These are phyloP conservation scores for Rhynchospora tenuis DNA, from an alignment of 176 grass and related monocot genomes.

Conservation along the genomic window DNA sequence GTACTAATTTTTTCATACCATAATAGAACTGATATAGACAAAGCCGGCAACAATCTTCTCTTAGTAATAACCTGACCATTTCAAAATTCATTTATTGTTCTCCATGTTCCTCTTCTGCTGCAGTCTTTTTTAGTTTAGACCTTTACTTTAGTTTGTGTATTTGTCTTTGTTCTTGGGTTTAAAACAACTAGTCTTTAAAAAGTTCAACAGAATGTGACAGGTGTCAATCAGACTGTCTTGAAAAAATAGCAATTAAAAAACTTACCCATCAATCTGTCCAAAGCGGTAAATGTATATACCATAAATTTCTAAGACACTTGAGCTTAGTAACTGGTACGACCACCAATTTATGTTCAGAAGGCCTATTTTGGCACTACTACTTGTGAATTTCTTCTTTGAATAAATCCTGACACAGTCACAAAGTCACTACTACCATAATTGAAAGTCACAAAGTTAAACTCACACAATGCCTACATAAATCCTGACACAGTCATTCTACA, in stretches of 20 bases:
- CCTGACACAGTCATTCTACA: too few relatives aligned
- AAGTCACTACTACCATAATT: too few relatives aligned
- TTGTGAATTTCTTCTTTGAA: background rate
- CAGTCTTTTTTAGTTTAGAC: background rate
- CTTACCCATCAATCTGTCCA: background rate
- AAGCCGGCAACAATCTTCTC: too few relatives aligned
- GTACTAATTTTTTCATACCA: too few relatives aligned
- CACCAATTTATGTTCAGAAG: background rate
- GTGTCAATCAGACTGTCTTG: background rate
- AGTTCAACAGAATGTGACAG: background rate
- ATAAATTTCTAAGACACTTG: background rate
- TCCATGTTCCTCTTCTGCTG: background rate
- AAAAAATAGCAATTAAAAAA: background rate
- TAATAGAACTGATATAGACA: too few relatives aligned
- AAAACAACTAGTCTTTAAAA: background rate
- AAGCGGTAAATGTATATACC: background rate
- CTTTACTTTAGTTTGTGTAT: background rate
- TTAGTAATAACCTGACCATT: too few relatives aligned
- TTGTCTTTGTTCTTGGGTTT: background rate
- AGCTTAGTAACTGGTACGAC: background rate
- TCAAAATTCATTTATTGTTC: too few relatives aligned
- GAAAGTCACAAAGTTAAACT: too few relatives aligned
- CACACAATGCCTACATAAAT: too few relatives aligned
- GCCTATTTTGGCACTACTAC: background rate
- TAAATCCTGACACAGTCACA: too few relatives aligned